A percentile compares a stretch with the other conserved stretches of the same genome.
Evolutionary conservation across 805 yeast genomes (phyloP).

Genomic region (Saturnispora galanensis): DNA sequence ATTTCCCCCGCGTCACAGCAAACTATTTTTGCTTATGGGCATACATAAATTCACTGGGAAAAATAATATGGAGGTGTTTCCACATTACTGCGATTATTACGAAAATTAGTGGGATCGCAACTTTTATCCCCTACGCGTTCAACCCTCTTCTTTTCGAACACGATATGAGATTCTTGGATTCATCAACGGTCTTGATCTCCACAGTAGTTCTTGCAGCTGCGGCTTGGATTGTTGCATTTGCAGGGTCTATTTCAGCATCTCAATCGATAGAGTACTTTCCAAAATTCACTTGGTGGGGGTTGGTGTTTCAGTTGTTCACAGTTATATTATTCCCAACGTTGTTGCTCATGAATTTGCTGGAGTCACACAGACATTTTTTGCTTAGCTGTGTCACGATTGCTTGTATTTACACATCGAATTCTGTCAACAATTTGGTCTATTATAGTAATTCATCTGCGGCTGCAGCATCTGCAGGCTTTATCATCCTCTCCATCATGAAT

Average conservation of each 20-base stretch:
- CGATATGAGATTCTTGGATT: neutral
- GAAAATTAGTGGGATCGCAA: too few species aligned
- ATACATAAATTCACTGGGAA: too few species aligned
- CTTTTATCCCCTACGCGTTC: too few species aligned
- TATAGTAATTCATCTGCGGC: constrained; percentile 51
- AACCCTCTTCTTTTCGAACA: too few species aligned
- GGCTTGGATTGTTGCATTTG: constrained; percentile 84
- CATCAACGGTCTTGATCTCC: neutral
- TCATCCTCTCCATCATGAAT: constrained; percentile 71
- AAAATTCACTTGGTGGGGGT: constrained; percentile 93
- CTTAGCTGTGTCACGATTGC: constrained; percentile 59
- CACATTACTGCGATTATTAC: too few species aligned
- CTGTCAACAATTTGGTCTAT: constrained; percentile 74
- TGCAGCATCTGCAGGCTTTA: constrained; percentile 90
- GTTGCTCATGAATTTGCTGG: constrained; percentile 54
- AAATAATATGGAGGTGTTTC: too few species aligned
- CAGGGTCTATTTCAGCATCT: constrained; percentile 65
- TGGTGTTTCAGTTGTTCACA: constrained; percentile 65
- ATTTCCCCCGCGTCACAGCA: too few species aligned
- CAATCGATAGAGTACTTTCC: constrained; percentile 43
- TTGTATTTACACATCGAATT: constrained; percentile 74
- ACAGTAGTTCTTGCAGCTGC: constrained; percentile 24
- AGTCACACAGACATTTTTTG: constrained; percentile 53
- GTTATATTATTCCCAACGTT: constrained; percentile 40
- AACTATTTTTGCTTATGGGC: too few species aligned